Conservation (phyloP, 2,329 filamentous ascomycete genomes). For the Diaporthe amygdali region DNA sequence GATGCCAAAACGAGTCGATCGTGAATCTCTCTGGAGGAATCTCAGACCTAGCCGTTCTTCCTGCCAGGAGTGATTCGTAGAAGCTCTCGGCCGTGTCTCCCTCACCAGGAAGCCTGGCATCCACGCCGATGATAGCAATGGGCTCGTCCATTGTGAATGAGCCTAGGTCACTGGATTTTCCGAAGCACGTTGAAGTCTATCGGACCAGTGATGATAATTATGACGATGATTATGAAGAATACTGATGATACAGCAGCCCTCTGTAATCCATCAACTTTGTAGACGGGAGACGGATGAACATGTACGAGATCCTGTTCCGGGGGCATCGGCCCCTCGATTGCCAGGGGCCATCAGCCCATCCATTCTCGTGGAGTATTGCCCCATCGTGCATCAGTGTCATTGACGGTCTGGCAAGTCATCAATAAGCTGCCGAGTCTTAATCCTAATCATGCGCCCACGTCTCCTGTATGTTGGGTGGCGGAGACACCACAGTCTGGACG, state of each 20-base stretch:
- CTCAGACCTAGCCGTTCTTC: constrained; percentile 33
- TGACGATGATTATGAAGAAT: not conserved
- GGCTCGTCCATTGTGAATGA: constrained; percentile 19
- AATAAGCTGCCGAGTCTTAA: not conserved
- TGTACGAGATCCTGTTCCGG: not conserved
- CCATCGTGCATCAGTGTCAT: not conserved
- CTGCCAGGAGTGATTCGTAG: constrained; percentile 34
- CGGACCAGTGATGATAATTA: not conserved
- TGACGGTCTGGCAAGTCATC: not conserved
- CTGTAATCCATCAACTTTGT: not conserved
- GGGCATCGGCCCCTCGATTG: not conserved
- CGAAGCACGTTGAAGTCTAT: constrained; percentile 17
- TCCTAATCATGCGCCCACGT: not conserved
- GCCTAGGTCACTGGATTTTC: not conserved
- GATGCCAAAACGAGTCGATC: constrained; percentile 37
- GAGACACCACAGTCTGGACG: constrained; percentile 11
- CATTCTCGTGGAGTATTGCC: not conserved
- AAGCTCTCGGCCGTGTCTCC: constrained; percentile 33
- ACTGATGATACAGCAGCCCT: not conserved
- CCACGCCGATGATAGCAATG: constrained; percentile 24
- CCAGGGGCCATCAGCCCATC: constrained; percentile 3
- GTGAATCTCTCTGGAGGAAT: constrained; percentile 36
- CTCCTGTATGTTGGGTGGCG: not conserved
- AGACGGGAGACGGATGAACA: not conserved
- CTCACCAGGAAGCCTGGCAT: constrained; percentile 34